A percentile compares a stretch with the other conserved stretches of the same genome.
Evolutionary conservation across 257 asterid species (phyloP).

Genomic region (Lycium ferocissimum): DNA sequence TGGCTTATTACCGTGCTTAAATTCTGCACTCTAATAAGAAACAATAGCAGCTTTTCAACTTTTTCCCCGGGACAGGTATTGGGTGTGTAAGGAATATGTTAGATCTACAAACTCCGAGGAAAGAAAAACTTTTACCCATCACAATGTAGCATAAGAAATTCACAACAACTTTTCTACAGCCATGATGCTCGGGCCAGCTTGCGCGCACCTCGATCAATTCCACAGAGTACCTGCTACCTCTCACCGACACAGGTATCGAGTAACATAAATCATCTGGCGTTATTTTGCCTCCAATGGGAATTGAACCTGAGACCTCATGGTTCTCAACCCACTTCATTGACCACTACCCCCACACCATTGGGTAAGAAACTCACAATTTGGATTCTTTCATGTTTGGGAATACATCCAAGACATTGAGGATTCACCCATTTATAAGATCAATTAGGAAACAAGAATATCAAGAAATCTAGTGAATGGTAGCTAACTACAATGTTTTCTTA

Average conservation of each 20-base stretch:
- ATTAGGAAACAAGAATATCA: neutral
- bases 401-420: neutral
- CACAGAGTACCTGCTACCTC: no score
- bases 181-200: no score
- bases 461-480: constrained; percentile 9
- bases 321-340: no score
- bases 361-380: neutral
- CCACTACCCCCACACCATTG: no score
- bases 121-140: neutral
- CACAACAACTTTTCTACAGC: neutral
- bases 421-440: neutral
- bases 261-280: no score
- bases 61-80: neutral
- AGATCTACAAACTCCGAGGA: neutral
- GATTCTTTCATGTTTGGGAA: neutral
- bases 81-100: neutral
- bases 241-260: no score
- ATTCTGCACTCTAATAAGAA: neutral
- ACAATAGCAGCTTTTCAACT: neutral
- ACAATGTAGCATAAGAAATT: neutral
- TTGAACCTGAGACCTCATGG: no score
- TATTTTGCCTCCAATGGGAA: no score
- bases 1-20: neutral
- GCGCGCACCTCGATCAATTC: no score
- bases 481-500: neutral